These are phyloP conservation scores for Aspergillus taichungensis DNA, from an alignment of 495 filamentous ascomycete species.

Conservation along the genomic window DNA sequence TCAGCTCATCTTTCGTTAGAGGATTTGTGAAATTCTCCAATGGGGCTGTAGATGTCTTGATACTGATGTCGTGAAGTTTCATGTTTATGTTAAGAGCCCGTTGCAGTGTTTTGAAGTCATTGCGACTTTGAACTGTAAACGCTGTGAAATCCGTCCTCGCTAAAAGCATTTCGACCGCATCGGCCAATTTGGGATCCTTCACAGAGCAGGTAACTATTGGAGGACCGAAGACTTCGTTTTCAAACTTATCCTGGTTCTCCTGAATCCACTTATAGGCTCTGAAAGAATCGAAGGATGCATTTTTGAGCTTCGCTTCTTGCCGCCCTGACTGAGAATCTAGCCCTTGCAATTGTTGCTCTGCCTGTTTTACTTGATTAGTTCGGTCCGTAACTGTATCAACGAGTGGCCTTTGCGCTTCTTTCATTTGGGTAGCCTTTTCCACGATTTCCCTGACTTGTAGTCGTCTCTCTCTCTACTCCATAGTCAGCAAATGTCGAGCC, in stretches of 20 bases:
- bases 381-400: slow-evolving; percentile 19
- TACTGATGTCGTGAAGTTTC: slow-evolving; percentile 54
- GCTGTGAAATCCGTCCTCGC: slow-evolving; percentile 52
- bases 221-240: slow-evolving; percentile 77
- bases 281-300: slow-evolving; percentile 49
- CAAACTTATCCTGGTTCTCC: slow-evolving; percentile 59
- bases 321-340: slow-evolving; percentile 73
- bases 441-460: slow-evolving; percentile 24
- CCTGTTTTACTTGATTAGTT: slow-evolving; percentile 19
- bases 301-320: slow-evolving; percentile 53
- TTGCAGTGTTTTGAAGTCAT: slow-evolving; percentile 65
- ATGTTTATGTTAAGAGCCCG: slow-evolving; percentile 32
- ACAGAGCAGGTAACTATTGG: slow-evolving; percentile 74
- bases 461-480: slow-evolving; percentile 28
- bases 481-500: slow-evolving; percentile 11
- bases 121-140: slow-evolving; percentile 64
- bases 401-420: slow-evolving; percentile 16
- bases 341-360: slow-evolving; percentile 42
- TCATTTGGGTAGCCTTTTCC: slow-evolving; percentile 22
- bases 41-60: slow-evolving; percentile 45
- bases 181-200: slow-evolving; percentile 62
- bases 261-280: slow-evolving; percentile 75
- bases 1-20: slow-evolving; percentile 46
- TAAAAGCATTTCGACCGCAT: slow-evolving; percentile 66
- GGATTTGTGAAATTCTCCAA: slow-evolving; percentile 45